A percentile compares a stretch with the other conserved stretches of the same genome.
phyloP scores from a whole-genome alignment of 164 flowering plant genomes.

The Cinnamomum micranthum region DNA sequence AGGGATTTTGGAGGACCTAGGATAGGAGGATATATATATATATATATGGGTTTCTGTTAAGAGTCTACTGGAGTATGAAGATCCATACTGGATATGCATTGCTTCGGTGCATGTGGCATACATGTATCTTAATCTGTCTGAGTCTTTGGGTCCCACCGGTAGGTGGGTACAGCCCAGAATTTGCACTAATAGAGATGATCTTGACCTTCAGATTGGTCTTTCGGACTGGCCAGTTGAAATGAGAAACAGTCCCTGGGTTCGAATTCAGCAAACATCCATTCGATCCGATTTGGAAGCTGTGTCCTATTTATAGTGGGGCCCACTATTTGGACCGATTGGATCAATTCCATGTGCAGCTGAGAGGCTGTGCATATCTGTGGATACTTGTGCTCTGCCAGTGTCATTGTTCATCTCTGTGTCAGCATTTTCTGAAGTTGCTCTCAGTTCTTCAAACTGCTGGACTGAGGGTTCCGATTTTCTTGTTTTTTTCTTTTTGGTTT shows the following conservation, averaged over 20 bases:
- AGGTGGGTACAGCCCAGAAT: background rate
- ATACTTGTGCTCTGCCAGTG: background rate
- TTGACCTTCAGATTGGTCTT: background rate
- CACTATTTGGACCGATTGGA: background rate
- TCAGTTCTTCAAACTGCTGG: background rate
- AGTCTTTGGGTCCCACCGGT: background rate
- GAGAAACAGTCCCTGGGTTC: background rate
- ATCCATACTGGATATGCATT: background rate
- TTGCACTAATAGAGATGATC: background rate
- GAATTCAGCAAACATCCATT: background rate
- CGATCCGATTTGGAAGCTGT: background rate
- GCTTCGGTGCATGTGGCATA: background rate
- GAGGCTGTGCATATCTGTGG: background rate
- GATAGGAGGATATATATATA: background rate
- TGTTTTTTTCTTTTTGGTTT: background rate
- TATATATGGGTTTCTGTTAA: background rate
- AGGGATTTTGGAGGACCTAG: background rate
- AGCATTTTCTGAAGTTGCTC: background rate
- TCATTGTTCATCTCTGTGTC: background rate
- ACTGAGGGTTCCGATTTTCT: background rate
- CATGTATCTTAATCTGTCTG: background rate
- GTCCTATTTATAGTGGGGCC: background rate
- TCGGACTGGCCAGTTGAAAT: background rate
- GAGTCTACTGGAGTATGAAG: background rate
- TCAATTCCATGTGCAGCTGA: too few species aligned